Percentiles rank a stretch among this genome's conserved stretches.
Evolutionary conservation across 345 rosid genomes (phyloP).

Genomic region (Syzygium aqueum): DNA sequence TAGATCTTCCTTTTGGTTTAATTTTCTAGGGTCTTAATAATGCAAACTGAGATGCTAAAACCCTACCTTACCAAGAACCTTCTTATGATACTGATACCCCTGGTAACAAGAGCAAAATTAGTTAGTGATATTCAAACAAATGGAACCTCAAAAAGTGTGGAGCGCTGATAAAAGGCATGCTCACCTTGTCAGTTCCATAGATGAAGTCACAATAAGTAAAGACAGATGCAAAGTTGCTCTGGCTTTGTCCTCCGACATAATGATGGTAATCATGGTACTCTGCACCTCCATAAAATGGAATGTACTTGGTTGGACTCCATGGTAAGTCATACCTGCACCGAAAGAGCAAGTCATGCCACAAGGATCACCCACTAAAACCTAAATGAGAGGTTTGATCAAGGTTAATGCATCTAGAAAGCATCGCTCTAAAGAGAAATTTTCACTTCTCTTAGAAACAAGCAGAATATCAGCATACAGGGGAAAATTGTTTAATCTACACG

Average conservation of each 20-base stretch:
- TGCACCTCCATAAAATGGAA: conserved; percentile 97
- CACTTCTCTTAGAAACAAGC: background rate
- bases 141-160: background rate
- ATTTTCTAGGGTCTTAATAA: background rate
- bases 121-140: background rate
- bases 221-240: conserved; percentile 94
- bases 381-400: background rate
- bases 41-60: background rate
- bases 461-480: background rate
- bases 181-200: conserved; percentile 94
- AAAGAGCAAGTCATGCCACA: background rate
- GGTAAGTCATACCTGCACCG: conserved; percentile 74
- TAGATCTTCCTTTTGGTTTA: background rate
- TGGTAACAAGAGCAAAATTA: conserved; percentile 3
- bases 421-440: background rate
- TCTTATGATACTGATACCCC: conserved; percentile 90
- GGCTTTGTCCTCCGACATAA: conserved; percentile 98
- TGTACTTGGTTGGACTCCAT: conserved; percentile 77
- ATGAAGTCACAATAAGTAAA: conserved; percentile 93
- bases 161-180: background rate
- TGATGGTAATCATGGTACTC: conserved; percentile 98
- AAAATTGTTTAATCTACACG: background rate
- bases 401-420: background rate
- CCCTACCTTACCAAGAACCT: conserved; percentile 55
- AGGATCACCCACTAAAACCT: background rate